Percentiles rank a stretch among this genome's conserved stretches.
Conservation (phyloP, 2,329 filamentous ascomycete species). For the Phyllosticta capitalensis region DNA sequence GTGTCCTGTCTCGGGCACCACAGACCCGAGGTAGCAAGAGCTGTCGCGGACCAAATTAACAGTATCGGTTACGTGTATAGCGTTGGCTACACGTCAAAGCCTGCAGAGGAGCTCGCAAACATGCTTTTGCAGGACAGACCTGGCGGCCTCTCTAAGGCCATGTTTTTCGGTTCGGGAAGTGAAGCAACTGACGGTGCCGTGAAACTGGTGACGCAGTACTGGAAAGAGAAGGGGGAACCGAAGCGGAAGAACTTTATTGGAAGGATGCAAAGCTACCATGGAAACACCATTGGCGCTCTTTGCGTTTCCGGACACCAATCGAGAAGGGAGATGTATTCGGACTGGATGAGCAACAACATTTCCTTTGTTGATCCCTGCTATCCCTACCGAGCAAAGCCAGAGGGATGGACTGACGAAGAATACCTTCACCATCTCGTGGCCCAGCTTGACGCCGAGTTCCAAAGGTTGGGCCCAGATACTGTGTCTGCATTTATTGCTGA, state of each 20-base stretch:
- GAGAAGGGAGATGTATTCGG: slow-evolving; percentile 25
- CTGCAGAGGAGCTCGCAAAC: slow-evolving; percentile 7
- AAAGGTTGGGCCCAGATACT: slow-evolving; percentile 35
- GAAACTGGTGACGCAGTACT: slow-evolving; percentile 43
- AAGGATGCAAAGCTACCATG: slow-evolving; percentile 40
- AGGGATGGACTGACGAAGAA: slow-evolving; percentile 29
- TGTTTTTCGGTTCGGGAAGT: slow-evolving; percentile 14
- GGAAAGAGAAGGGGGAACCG: slow-evolving; percentile 24
- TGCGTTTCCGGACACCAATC: slow-evolving; percentile 30
- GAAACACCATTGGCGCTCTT: slow-evolving; percentile 41
- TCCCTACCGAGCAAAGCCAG: slow-evolving; percentile 27
- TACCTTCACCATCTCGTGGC: slow-evolving; percentile 33
- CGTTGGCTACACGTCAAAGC: slow-evolving; percentile 5
- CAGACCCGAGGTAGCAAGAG: slow-evolving; percentile 5
- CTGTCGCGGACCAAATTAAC: slow-evolving; percentile 8
- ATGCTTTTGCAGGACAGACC: slow-evolving; percentile 5
- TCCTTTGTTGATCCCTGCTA: slow-evolving; percentile 22
- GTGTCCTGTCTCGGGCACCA: slow-evolving; percentile 14
- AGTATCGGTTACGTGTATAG: slow-evolving; percentile 9
- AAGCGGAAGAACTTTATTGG: slow-evolving; percentile 36
- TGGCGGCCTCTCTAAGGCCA: slow-evolving; percentile 9
- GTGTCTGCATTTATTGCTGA: slow-evolving; percentile 44
- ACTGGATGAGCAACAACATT: slow-evolving; percentile 22
- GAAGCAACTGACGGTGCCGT: slow-evolving; percentile 40
- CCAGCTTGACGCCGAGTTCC: slow-evolving; percentile 26